Percentiles rank a stretch among this genome's conserved stretches.
These are phyloP conservation scores for Avena insularis DNA, from an alignment of 176 grass and related monocot genomes.

Conservation along the genomic window DNA sequence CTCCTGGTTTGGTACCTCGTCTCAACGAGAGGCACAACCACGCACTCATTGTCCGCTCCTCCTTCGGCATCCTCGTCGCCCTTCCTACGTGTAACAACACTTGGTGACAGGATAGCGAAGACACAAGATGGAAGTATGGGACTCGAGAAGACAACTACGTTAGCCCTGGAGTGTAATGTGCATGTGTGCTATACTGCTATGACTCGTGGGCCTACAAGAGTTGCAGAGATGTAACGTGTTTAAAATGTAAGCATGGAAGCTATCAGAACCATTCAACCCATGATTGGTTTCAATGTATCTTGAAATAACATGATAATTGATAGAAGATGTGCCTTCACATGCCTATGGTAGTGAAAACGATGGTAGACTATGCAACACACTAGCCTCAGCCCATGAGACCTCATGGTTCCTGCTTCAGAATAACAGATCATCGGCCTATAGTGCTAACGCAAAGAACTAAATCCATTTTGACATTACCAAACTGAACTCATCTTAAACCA, in stretches of 20 bases:
- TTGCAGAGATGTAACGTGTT: neutral
- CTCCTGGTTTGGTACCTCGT: too few species aligned
- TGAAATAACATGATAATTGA: neutral
- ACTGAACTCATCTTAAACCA: constrained; percentile 7
- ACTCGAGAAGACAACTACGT: too few species aligned
- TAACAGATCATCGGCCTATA: neutral
- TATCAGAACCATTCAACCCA: neutral
- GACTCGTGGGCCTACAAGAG: too few species aligned
- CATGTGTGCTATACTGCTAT: too few species aligned
- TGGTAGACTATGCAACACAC: neutral
- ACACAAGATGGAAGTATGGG: too few species aligned
- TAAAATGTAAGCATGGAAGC: neutral
- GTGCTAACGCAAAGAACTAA: neutral
- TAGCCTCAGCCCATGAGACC: neutral
- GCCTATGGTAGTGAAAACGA: neutral
- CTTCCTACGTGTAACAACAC: too few species aligned
- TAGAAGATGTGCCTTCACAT: neutral
- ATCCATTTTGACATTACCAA: neutral
- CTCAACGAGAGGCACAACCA: too few species aligned
- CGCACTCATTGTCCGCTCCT: too few species aligned
- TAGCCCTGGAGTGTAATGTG: too few species aligned
- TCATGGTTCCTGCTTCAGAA: neutral
- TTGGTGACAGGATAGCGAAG: too few species aligned
- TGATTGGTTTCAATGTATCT: neutral
- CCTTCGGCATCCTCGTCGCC: too few species aligned